Evolutionary conservation across 495 filamentous ascomycete genomes (phyloP).

Genomic region (Aspergillus incahuasiensis): DNA sequence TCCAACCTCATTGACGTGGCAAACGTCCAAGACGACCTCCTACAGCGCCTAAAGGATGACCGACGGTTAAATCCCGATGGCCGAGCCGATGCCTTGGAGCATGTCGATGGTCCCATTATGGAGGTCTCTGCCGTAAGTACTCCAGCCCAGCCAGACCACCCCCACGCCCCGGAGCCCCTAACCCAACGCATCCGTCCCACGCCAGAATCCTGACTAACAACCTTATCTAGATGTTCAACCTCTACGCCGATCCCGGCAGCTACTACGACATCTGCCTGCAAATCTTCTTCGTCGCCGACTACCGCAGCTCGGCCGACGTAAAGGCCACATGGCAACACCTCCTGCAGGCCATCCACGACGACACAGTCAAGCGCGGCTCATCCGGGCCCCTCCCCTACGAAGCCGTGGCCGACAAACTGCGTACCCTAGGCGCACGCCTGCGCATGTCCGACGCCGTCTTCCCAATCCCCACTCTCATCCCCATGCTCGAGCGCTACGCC

Average conservation of each 20-base stretch:
- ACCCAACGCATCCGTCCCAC: background rate
- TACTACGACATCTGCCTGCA: slow-evolving; percentile 91
- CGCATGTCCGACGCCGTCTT: slow-evolving; percentile 76
- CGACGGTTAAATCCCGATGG: slow-evolving; percentile 56
- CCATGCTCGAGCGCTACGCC: slow-evolving; percentile 73
- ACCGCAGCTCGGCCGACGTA: slow-evolving; percentile 79
- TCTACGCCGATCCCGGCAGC: slow-evolving; percentile 76
- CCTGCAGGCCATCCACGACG: slow-evolving; percentile 63
- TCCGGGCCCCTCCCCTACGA: slow-evolving; percentile 63
- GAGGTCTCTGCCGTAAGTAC: slow-evolving; percentile 65
- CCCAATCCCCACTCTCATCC: slow-evolving; percentile 58
- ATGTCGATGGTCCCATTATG: slow-evolving; percentile 70
- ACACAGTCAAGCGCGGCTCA: slow-evolving; percentile 50
- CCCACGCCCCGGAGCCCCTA: background rate
- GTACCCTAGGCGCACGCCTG: slow-evolving; percentile 71
- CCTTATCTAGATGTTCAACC: slow-evolving; percentile 71
- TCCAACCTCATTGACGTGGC: slow-evolving; percentile 86
- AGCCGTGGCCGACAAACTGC: slow-evolving; percentile 65
- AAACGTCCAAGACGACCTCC: slow-evolving; percentile 87
- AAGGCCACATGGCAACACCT: slow-evolving; percentile 77
- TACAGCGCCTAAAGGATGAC: slow-evolving; percentile 75
- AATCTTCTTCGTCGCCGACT: slow-evolving; percentile 84
- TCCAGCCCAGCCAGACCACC: background rate
- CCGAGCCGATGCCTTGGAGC: slow-evolving; percentile 53
- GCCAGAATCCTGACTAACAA: slow-evolving; percentile 3